Conservation (phyloP, 2,329 filamentous ascomycete genomes). For the Sarocladium kiliense region DNA sequence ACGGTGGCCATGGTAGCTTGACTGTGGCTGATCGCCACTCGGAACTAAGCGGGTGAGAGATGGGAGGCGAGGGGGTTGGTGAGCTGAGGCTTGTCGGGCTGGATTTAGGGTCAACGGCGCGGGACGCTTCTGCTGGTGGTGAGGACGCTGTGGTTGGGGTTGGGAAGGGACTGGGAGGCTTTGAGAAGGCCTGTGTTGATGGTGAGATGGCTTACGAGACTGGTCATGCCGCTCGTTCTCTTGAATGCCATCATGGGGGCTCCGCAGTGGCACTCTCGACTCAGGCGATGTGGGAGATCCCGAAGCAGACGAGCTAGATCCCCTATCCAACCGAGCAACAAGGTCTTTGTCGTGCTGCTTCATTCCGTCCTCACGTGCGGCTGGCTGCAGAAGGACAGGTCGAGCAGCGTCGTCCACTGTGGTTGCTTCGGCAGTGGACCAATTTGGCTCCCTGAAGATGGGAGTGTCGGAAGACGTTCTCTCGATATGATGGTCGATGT, state of each 20-base stretch:
- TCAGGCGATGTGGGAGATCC: not conserved
- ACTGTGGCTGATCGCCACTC: not conserved
- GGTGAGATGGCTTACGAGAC: not conserved
- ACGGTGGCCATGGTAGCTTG: not conserved
- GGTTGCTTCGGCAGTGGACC: not conserved
- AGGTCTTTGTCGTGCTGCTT: conserved; percentile 3
- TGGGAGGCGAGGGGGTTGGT: not conserved
- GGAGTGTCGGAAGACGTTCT: not conserved
- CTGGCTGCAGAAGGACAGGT: conserved; percentile 4
- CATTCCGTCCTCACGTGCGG: not conserved
- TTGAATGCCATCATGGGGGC: not conserved
- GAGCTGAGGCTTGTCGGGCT: not conserved
- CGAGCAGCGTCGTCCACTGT: not conserved
- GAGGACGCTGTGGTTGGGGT: conserved; percentile 40
- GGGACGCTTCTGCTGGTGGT: not conserved
- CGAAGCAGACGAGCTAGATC: conserved; percentile 1
- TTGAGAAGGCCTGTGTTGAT: not conserved
- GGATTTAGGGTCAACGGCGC: not conserved
- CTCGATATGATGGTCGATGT: not conserved
- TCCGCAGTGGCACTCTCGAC: not conserved
- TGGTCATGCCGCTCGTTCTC: not conserved
- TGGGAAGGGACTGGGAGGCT: conserved; percentile 32
- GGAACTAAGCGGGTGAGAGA: not conserved
- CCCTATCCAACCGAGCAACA: not conserved
- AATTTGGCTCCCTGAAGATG: conserved; percentile 4